Conservation (phyloP, 2,329 filamentous ascomycete species). For the Botrytis medusae region DNA sequence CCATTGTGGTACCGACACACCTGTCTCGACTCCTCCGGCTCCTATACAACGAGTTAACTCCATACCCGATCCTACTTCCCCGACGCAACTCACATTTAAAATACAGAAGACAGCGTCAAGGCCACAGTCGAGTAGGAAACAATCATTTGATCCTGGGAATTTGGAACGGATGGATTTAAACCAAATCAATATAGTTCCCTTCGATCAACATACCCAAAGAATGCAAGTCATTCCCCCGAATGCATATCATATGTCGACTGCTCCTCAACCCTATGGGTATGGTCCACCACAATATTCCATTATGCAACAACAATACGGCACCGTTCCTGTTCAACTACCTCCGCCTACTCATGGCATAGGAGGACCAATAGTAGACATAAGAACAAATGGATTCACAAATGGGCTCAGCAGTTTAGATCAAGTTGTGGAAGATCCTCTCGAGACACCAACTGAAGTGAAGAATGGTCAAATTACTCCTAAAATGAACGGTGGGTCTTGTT, state of each 20-base stretch:
- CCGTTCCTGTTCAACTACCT: conserved; percentile 31
- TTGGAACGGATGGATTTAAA: conserved; percentile 55
- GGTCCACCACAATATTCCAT: conserved; percentile 33
- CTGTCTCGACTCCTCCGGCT: conserved; percentile 26
- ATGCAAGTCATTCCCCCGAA: conserved; percentile 31
- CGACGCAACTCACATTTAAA: conserved; percentile 36
- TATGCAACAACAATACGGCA: conserved; percentile 29
- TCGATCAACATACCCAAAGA: conserved; percentile 37
- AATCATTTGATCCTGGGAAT: conserved; percentile 50
- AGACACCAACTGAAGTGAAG: conserved; percentile 26
- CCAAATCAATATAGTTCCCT: conserved; percentile 50
- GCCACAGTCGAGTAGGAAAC: conserved; percentile 42
- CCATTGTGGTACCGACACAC: conserved; percentile 46
- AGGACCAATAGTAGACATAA: background rate
- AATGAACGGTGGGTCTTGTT: conserved; percentile 25
- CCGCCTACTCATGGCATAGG: conserved; percentile 25
- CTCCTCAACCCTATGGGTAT: conserved; percentile 30
- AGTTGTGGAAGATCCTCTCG: conserved; percentile 32
- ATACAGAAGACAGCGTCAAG: conserved; percentile 33
- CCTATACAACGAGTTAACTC: conserved; percentile 26
- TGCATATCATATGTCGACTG: conserved; percentile 29
- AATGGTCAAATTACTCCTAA: conserved; percentile 25
- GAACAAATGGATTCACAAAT: conserved; percentile 29
- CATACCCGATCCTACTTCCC: conserved; percentile 46
- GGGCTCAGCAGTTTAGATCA: conserved; percentile 27